A percentile compares a stretch with the other conserved stretches of the same genome.
phyloP scores from a whole-genome alignment of 192 early-diverging fungal genomes.

The Rhizophagus clarus region DNA sequence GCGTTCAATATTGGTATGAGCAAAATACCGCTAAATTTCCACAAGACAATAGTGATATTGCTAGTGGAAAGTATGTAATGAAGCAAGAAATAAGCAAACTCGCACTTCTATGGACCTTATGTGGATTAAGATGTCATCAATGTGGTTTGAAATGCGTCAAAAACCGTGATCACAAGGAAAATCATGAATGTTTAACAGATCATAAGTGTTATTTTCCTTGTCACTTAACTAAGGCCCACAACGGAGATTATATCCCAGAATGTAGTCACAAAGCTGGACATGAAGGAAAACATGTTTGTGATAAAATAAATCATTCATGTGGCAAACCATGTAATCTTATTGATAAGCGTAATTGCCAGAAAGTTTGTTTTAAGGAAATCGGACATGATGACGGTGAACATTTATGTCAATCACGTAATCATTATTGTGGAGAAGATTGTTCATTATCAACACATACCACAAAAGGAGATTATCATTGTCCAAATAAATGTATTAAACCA shows the following conservation, averaged over 20 bases:
- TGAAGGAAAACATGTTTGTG: conserved; percentile 24
- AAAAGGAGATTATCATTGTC: conserved; percentile 19
- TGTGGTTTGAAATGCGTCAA: conserved; percentile 29
- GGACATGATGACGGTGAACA: conserved; percentile 27
- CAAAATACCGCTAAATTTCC: conserved; percentile 10
- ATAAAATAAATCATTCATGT: conserved; percentile 19
- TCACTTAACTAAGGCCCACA: conserved; percentile 12
- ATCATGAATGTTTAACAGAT: conserved; percentile 32
- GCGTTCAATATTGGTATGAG: conserved; percentile 26
- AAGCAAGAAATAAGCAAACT: conserved; percentile 24
- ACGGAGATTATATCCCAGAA: neutral
- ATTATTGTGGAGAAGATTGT: conserved; percentile 34
- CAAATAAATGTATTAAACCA: conserved; percentile 20
- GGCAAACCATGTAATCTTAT: neutral
- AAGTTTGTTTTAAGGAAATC: conserved; percentile 26
- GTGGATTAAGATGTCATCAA: conserved; percentile 6
- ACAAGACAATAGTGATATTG: conserved; percentile 21
- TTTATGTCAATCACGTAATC: conserved; percentile 25
- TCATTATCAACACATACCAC: neutral
- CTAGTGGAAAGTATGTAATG: neutral
- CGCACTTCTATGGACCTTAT: conserved; percentile 2
- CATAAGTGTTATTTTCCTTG: conserved; percentile 26
- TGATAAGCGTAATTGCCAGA: conserved; percentile 25
- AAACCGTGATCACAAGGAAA: conserved; percentile 3
- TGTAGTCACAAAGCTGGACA: conserved; percentile 25